Evolutionary conservation across 306 rosid species (phyloP).

Genomic region (Betula pendula): DNA sequence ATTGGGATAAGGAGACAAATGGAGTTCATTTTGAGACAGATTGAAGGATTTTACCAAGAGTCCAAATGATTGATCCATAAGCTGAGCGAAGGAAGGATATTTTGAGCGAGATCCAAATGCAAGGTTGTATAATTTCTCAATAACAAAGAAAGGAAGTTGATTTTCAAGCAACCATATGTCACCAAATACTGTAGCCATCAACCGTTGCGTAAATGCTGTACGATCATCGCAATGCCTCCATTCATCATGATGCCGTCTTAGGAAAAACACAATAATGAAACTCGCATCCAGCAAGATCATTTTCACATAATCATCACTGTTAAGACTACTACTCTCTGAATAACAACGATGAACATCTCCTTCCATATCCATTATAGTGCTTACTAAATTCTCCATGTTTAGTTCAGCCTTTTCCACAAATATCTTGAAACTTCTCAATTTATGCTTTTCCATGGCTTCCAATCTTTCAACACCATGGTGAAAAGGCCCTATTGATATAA

Average conservation of each 20-base stretch:
- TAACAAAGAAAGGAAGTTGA: constrained; percentile 25
- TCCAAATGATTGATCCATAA: not conserved
- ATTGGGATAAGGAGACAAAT: not conserved
- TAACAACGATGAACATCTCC: not conserved
- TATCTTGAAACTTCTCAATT: not conserved
- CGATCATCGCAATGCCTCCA: not conserved
- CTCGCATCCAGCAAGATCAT: not conserved
- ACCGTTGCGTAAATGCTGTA: not conserved
- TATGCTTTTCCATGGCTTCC: constrained; percentile 1
- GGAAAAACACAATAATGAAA: not conserved
- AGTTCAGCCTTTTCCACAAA: not conserved
- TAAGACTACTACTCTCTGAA: not conserved
- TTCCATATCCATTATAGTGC: not conserved
- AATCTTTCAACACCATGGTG: not conserved
- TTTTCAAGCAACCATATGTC: constrained; percentile 22
- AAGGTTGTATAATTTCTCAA: not conserved
- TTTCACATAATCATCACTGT: not conserved
- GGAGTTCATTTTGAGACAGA: fast-evolving
- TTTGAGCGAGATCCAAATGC: not conserved
- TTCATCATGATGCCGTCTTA: not conserved
- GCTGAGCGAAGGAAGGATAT: not conserved
- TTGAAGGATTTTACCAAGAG: fast-evolving
- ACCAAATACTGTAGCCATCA: not conserved
- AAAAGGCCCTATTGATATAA: constrained; percentile 13
- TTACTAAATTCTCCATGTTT: not conserved